A percentile compares a stretch with the other conserved stretches of the same genome.
Evolutionary conservation across 306 rosid genomes (phyloP).

Genomic region (Comarum palustre): DNA sequence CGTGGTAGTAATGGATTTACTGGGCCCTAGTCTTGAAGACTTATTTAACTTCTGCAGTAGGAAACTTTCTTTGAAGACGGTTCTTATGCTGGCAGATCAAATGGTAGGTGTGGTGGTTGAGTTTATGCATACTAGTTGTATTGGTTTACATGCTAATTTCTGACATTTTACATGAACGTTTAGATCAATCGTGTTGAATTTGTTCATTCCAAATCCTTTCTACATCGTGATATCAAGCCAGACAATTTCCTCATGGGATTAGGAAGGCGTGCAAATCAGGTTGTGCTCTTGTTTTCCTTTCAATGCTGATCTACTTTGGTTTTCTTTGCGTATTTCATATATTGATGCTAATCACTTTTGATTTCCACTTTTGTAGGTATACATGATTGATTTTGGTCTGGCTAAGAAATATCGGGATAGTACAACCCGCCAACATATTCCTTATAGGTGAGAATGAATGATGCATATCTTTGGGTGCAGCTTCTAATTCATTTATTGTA

Average conservation of each 20-base stretch:
- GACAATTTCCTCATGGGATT: conserved; percentile 97
- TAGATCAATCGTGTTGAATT: conserved; percentile 95
- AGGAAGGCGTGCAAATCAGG: conserved; percentile 98
- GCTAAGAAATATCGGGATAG: conserved; percentile 94
- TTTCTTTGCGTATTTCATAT: neutral
- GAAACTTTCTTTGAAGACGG: conserved; percentile 85
- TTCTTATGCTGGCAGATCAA: conserved; percentile 98
- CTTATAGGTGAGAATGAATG: conserved; percentile 69
- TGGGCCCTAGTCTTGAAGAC: conserved; percentile 98
- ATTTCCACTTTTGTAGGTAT: conserved; percentile 31
- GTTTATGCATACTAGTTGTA: neutral
- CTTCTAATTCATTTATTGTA: neutral
- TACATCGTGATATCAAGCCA: conserved; percentile 95
- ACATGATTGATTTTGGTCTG: conserved; percentile 86
- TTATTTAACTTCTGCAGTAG: conserved; percentile 91
- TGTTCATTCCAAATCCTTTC: conserved; percentile 84
- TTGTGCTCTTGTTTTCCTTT: conserved; percentile 19
- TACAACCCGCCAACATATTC: conserved; percentile 91
- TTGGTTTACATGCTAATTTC: neutral
- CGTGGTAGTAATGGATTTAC: conserved; percentile 91
- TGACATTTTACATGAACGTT: neutral
- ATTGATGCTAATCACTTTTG: conserved; percentile 15
- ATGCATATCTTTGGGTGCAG: conserved; percentile 18
- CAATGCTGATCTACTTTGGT: neutral
- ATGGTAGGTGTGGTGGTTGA: conserved; percentile 51